phyloP scores from a whole-genome alignment of 225 moss, liverwort and hornwort genomes.

The Polytrichum formosum region DNA sequence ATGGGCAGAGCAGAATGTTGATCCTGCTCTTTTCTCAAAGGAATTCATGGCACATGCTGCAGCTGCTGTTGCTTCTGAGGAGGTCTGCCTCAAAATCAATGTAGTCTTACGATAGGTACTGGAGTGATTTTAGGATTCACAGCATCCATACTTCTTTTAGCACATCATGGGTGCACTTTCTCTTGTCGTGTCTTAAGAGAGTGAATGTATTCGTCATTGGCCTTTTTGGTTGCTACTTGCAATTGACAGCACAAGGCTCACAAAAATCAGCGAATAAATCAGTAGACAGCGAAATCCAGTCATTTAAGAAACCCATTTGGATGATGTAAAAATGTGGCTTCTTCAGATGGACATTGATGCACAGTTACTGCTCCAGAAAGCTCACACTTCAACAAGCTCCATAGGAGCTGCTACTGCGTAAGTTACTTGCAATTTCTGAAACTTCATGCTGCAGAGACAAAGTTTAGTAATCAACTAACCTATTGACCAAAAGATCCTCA shows the following conservation, averaged over 20 bases:
- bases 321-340: constrained; percentile 7
- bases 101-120: constrained; percentile 41
- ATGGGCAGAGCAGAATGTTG: constrained; percentile 96
- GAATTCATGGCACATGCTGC: constrained; percentile 93
- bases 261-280: not conserved
- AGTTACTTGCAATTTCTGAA: constrained; percentile 16
- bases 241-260: not conserved
- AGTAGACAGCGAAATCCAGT: too few relatives aligned
- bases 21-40: constrained; percentile 87
- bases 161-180: too few relatives aligned
- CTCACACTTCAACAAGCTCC: constrained; percentile 73
- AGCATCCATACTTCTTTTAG: constrained; percentile 7
- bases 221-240: not conserved
- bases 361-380: constrained; percentile 62
- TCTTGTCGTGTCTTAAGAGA: too few relatives aligned
- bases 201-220: not conserved
- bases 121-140: constrained; percentile 22
- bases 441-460: too few relatives aligned
- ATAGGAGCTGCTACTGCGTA: constrained; percentile 94
- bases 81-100: constrained; percentile 64
- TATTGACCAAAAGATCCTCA: too few relatives aligned
- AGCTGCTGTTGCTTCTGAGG: constrained; percentile 72
- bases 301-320: not conserved
- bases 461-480: not conserved
- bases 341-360: constrained; percentile 72